These are phyloP conservation scores for Daldinia concentrica DNA, from an alignment of 495 filamentous ascomycete species.

Conservation along the genomic window DNA sequence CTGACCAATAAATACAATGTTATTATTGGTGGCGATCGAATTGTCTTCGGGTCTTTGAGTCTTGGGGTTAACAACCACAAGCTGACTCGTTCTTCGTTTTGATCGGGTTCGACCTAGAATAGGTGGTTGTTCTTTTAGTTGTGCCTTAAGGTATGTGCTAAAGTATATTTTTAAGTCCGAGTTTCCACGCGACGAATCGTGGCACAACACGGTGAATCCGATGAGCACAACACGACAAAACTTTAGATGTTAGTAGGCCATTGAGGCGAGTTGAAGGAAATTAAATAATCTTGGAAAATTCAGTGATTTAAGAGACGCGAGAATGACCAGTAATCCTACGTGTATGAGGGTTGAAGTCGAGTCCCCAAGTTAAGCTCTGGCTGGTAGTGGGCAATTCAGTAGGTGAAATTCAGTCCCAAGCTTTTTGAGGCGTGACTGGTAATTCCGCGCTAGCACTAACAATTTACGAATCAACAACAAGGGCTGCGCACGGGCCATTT, in stretches of 20 bases:
- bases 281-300: conserved; percentile 10
- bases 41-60: not conserved
- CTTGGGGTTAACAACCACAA: not conserved
- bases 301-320: conserved; percentile 37
- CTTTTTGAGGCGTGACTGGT: conserved; percentile 24
- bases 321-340: conserved; percentile 22
- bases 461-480: conserved; percentile 44
- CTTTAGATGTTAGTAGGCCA: conserved; percentile 28
- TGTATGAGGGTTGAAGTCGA: conserved; percentile 20
- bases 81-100: not conserved
- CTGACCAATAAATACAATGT: not conserved
- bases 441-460: conserved; percentile 35
- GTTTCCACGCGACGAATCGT: conserved; percentile 45
- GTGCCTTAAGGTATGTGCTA: conserved; percentile 8
- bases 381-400: conserved; percentile 22
- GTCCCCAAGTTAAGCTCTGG: conserved; percentile 16
- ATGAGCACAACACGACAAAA: conserved; percentile 39
- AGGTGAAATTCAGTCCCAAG: conserved; percentile 11
- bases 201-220: conserved; percentile 35
- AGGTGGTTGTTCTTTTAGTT: not conserved
- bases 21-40: conserved; percentile 5
- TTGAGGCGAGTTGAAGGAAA: conserved; percentile 27
- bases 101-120: conserved; percentile 7
- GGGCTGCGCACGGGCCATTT: conserved; percentile 35
- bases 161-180: not conserved